Evolutionary conservation across 169 alveolate genomes (phyloP).

Genomic region (Blepharisma undulans): DNA sequence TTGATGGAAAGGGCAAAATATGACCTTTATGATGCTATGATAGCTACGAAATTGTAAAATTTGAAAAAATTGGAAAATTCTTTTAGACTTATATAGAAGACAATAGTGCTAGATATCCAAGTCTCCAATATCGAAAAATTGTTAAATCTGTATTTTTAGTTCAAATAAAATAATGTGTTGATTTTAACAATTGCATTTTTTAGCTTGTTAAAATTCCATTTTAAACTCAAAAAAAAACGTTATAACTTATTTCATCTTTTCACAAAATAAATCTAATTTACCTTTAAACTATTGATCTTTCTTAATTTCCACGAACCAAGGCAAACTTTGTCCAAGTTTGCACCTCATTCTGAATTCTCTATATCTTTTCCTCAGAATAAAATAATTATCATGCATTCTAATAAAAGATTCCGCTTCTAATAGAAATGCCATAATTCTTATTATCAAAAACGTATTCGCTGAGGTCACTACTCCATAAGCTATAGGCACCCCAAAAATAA

Average conservation of each 20-base stretch:
- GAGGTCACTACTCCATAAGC: not conserved
- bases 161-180: too few species aligned
- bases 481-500: not conserved
- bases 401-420: not conserved
- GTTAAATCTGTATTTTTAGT: not conserved
- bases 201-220: too few species aligned
- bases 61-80: not conserved
- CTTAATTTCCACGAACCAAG: conserved; percentile 1
- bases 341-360: not conserved
- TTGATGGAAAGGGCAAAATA: not conserved
- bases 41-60: not conserved
- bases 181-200: too few species aligned
- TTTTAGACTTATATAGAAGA: not conserved
- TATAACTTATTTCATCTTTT: too few species aligned
- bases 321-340: not conserved
- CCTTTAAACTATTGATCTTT: not conserved
- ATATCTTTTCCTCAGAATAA: conserved; percentile 3
- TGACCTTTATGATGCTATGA: not conserved
- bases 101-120: not conserved
- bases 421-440: not conserved
- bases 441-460: not conserved
- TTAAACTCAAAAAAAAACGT: too few species aligned
- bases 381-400: not conserved
- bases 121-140: not conserved
- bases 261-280: too few species aligned